Conservation (phyloP, 2,329 filamentous ascomycete genomes). For the Cercospora janseana region DNA sequence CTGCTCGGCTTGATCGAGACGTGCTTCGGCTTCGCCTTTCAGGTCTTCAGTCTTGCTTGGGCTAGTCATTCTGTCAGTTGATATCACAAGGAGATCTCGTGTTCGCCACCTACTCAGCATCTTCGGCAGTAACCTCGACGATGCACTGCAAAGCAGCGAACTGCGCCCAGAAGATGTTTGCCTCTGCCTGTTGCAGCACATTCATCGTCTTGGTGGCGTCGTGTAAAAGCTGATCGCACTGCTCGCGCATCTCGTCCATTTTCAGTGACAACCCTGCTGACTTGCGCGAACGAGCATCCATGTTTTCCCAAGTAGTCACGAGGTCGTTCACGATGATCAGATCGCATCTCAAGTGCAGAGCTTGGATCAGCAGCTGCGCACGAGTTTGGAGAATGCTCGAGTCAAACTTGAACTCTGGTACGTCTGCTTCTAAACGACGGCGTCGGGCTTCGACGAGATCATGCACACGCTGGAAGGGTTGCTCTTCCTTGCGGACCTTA, state of each 20-base stretch:
- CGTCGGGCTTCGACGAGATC: slow-evolving; percentile 47
- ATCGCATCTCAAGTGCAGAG: slow-evolving; percentile 52
- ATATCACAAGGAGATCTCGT: background rate
- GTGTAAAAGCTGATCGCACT: slow-evolving; percentile 45
- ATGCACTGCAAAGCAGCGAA: slow-evolving; percentile 48
- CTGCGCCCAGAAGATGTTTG: slow-evolving; percentile 51
- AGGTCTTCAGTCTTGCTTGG: slow-evolving; percentile 12
- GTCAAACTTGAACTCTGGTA: slow-evolving; percentile 24
- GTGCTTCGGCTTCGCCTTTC: slow-evolving; percentile 24
- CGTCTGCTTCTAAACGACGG: slow-evolving; percentile 30
- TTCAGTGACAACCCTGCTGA: slow-evolving; percentile 30
- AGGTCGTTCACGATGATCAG: slow-evolving; percentile 50
- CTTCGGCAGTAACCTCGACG: slow-evolving; percentile 4
- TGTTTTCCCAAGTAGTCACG: slow-evolving; percentile 28
- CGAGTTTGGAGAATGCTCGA: slow-evolving; percentile 33
- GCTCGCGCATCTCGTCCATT: slow-evolving; percentile 38
- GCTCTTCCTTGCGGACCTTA: slow-evolving; percentile 47
- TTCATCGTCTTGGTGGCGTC: slow-evolving; percentile 40
- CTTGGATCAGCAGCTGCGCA: slow-evolving; percentile 43
- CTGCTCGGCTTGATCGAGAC: slow-evolving; percentile 31
- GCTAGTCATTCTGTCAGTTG: background rate
- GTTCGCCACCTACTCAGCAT: background rate
- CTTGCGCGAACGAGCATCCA: background rate
- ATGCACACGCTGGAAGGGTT: slow-evolving; percentile 51
- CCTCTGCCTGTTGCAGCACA: slow-evolving; percentile 51